Conservation (phyloP, 495 filamentous ascomycete species). For the Aspergillus egyptiacus region DNA sequence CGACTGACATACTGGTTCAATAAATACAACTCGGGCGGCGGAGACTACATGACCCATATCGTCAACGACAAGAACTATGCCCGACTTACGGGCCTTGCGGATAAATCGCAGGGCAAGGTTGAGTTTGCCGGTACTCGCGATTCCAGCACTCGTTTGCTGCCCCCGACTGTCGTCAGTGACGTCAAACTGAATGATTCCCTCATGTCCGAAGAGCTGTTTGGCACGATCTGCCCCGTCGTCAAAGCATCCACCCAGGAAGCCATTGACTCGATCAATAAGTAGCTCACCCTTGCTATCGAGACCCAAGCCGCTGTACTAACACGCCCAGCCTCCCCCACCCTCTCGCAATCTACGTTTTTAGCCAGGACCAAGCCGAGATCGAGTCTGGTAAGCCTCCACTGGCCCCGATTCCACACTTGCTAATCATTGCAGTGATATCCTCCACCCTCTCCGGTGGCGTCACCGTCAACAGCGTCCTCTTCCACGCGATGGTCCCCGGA, state of each 20-base stretch:
- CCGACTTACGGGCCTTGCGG: constrained; percentile 71
- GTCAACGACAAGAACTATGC: constrained; percentile 72
- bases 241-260: constrained; percentile 8
- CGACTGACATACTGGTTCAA: constrained; percentile 55
- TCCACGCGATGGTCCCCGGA: constrained; percentile 7
- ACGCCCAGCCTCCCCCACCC: background rate
- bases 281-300: background rate
- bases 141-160: constrained; percentile 43
- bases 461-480: constrained; percentile 9
- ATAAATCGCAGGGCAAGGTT: constrained; percentile 65
- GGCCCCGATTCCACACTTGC: background rate
- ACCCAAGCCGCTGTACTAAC: background rate
- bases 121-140: constrained; percentile 68
- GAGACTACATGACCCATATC: constrained; percentile 54
- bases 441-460: constrained; percentile 18
- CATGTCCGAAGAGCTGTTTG: constrained; percentile 74
- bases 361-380: constrained; percentile 6
- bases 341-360: constrained; percentile 9
- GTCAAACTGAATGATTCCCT: constrained; percentile 51
- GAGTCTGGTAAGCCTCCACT: background rate
- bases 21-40: constrained; percentile 60
- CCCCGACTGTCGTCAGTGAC: constrained; percentile 68
- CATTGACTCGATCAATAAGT: constrained; percentile 16
- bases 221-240: constrained; percentile 71
- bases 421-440: background rate